Conservation (phyloP, 352 stramenopile genomes). For the Sclerospora graminicola region DNA sequence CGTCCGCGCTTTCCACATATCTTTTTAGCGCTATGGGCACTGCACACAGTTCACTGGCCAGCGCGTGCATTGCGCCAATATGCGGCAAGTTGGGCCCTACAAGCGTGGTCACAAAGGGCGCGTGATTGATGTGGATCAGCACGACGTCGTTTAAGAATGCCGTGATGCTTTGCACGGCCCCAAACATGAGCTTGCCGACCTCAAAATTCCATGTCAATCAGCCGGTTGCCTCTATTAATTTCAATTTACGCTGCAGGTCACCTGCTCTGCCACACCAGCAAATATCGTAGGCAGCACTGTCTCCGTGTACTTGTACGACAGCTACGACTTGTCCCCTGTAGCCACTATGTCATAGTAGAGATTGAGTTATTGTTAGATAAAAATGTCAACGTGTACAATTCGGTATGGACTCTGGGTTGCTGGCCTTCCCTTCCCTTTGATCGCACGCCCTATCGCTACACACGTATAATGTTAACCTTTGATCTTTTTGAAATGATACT, state of each 20-base stretch:
- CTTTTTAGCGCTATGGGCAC: slow-evolving; percentile 60
- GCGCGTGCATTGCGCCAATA: slow-evolving; percentile 44
- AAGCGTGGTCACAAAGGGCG: slow-evolving; percentile 68
- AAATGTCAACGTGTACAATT: too few relatives aligned
- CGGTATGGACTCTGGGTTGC: too few relatives aligned
- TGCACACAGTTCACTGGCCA: slow-evolving; percentile 44
- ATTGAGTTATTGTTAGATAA: too few relatives aligned
- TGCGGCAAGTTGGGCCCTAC: slow-evolving; percentile 51
- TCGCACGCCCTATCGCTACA: too few relatives aligned
- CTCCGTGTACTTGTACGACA: slow-evolving; percentile 62
- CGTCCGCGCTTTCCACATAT: slow-evolving; percentile 61
- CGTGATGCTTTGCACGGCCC: slow-evolving; percentile 55
- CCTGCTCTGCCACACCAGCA: slow-evolving; percentile 62
- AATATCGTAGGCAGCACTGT: slow-evolving; percentile 74
- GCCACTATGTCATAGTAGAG: too few relatives aligned
- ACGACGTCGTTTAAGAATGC: slow-evolving; percentile 66
- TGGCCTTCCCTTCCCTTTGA: too few relatives aligned
- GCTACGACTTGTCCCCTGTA: slow-evolving; percentile 28
- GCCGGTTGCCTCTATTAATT: too few relatives aligned
- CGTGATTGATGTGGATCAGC: slow-evolving; percentile 69
- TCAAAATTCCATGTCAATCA: too few relatives aligned
- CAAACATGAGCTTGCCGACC: slow-evolving; percentile 77
- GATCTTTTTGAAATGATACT: too few relatives aligned
- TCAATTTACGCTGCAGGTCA: slow-evolving; percentile 5
- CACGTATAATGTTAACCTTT: too few relatives aligned